Percentiles rank a stretch among this genome's conserved stretches.
Evolutionary conservation across 345 rosid genomes (phyloP).

Genomic region (Boechera retrofracta): DNA sequence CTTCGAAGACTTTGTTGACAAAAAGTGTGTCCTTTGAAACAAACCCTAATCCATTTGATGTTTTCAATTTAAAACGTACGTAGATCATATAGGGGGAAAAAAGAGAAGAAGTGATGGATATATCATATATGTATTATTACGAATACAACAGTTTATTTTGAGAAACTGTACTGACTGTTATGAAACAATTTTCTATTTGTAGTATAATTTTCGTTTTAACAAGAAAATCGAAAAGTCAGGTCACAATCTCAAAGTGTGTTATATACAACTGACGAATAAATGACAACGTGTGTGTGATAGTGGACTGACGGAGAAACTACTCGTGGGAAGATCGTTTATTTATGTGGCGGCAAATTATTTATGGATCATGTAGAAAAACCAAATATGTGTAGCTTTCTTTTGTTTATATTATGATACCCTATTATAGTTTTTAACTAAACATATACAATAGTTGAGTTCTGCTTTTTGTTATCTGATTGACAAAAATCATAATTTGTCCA

Average conservation of each 20-base stretch:
- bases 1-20: constrained; percentile 10
- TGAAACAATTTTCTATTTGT: background rate
- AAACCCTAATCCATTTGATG: background rate
- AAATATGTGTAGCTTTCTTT: background rate
- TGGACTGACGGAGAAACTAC: constrained; percentile 14
- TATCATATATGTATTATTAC: background rate
- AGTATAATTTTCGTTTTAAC: background rate
- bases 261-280: background rate
- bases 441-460: background rate
- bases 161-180: background rate
- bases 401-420: background rate
- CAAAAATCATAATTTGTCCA: background rate
- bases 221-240: background rate
- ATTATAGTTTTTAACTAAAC: background rate
- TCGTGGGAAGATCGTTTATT: constrained; percentile 19
- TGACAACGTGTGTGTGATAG: constrained; percentile 14
- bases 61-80: background rate
- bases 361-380: background rate
- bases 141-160: background rate
- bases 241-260: background rate
- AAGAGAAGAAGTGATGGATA: background rate
- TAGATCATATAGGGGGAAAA: background rate
- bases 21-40: constrained; percentile 11
- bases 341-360: background rate
- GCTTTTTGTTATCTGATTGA: background rate